Base-by-base conservation (phyloP, 2,329 filamentous ascomycete genomes). In the Penicillium sp. region DNA sequence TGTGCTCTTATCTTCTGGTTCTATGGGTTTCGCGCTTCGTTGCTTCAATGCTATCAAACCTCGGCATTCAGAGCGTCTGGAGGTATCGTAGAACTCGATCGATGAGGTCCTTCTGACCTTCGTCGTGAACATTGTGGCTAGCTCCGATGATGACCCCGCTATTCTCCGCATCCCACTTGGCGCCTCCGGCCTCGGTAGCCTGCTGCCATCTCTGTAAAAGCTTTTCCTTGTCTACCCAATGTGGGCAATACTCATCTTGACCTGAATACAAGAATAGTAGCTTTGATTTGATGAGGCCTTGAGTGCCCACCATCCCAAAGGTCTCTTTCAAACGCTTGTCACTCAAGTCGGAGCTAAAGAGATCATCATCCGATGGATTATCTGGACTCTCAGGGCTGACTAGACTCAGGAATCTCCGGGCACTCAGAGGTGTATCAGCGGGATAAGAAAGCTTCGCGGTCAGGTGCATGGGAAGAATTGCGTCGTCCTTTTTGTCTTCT, bases 331-430 rank as follows among this genome's bases (percentile, higher is more conserved):
- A 75, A 16, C 79, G 76, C 30, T 82, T 77, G 39, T 84, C 80
- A 0, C 76, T 71, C n/a, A 94, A 74, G 67, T 94, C 89, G 2
- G 84, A 86, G n/a, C 88, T 92, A 74, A 96, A 96, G 67, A 89
- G 90, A 69, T 96, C 92, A 69, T 97, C 92, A 55, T 89, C 87
- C 9, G 87, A 88, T 5, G 84, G 78, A 47, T 77, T 72, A 43
- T 78, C 75, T 0, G 82, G 82, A 19, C 78, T 81, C 42, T 72
- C 72, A 0, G 77, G 77, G 36, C 75, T 78, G 0, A 80, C 75
- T 7, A 89, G 73, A 43, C 82, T 83, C 34, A 86, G 67, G 69
- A 84, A 87, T 39, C 86, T 70, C 42, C 75, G 74, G 7, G 85
- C 83, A n/a, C 75, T 80, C 4, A 87, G 71, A 0, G 81, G 80